These are phyloP conservation scores for Pseudogymnoascus verrucosus DNA, from an alignment of 2,329 filamentous ascomycete genomes.

Conservation along the genomic window DNA sequence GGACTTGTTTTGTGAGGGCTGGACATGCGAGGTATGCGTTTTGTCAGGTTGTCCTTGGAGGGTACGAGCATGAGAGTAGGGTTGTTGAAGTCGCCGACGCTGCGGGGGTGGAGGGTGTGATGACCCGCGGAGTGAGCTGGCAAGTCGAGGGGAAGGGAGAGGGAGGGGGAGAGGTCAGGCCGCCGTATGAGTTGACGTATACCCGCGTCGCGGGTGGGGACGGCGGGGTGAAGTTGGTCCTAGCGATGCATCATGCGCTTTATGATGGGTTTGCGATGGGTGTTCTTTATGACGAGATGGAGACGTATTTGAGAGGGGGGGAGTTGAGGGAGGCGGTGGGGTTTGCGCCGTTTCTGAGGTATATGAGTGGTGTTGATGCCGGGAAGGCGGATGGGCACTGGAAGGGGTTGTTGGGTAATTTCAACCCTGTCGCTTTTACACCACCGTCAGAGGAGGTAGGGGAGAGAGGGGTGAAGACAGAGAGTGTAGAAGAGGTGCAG, in stretches of 20 bases:
- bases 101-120: not conserved
- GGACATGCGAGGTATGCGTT: slow-evolving; percentile 53
- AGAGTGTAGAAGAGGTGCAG: not conserved
- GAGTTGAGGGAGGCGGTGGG: slow-evolving; percentile 41
- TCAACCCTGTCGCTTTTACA: not conserved
- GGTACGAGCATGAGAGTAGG: slow-evolving; percentile 23
- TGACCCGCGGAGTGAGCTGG: not conserved
- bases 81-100: slow-evolving; percentile 4
- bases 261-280: slow-evolving; percentile 78
- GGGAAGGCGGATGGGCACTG: slow-evolving; percentile 31
- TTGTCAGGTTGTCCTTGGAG: slow-evolving; percentile 60
- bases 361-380: slow-evolving; percentile 38
- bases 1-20: slow-evolving; percentile 67
- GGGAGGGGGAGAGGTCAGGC: not conserved
- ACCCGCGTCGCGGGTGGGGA: not conserved
- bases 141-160: not conserved
- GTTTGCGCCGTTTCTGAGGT: slow-evolving; percentile 57
- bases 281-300: slow-evolving; percentile 61
- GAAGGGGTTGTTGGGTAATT: slow-evolving; percentile 18
- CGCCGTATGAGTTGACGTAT: slow-evolving; percentile 20
- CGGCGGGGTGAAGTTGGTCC: slow-evolving; percentile 14
- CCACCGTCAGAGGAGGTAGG: not conserved
- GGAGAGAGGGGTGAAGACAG: not conserved
- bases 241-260: slow-evolving; percentile 64
- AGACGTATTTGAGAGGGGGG: slow-evolving; percentile 44